Conservation (phyloP, 805 yeast species). For the Ogataea glucozyma region DNA sequence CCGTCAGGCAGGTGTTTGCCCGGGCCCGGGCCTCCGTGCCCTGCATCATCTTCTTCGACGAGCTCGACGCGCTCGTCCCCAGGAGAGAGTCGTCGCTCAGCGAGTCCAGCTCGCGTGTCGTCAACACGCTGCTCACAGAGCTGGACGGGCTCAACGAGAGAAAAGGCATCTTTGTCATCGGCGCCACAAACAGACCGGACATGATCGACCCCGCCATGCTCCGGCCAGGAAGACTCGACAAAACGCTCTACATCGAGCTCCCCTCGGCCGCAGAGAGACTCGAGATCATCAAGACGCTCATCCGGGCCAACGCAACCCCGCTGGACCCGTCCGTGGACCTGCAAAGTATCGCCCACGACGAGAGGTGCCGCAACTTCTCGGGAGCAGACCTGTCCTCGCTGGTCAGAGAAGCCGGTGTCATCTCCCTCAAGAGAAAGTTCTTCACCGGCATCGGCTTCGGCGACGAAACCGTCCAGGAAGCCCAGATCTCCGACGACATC, state of each 20-base stretch:
- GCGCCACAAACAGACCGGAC: slow-evolving; percentile 97
- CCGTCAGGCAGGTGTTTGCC: slow-evolving; percentile 89
- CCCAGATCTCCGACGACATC: slow-evolving; percentile 32
- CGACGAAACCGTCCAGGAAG: slow-evolving; percentile 41
- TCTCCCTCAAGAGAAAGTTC: slow-evolving; percentile 75
- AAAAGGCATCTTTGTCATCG: slow-evolving; percentile 89
- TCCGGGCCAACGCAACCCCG: slow-evolving; percentile 75
- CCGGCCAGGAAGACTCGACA: slow-evolving; percentile 94
- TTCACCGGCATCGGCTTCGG: slow-evolving; percentile 50
- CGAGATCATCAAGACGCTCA: slow-evolving; percentile 79
- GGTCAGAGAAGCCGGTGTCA: slow-evolving; percentile 91
- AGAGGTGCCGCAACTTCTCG: slow-evolving; percentile 82
- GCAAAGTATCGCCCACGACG: slow-evolving; percentile 63
- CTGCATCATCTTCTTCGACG: slow-evolving; percentile 92
- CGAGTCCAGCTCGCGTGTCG: slow-evolving; percentile 91
- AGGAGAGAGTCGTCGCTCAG: slow-evolving; percentile 85
- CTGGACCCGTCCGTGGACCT: slow-evolving; percentile 63
- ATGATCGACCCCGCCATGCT: slow-evolving; percentile 98
- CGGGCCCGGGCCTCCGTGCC: slow-evolving; percentile 96
- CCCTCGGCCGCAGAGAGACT: slow-evolving; percentile 77
- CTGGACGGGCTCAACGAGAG: slow-evolving; percentile 93
- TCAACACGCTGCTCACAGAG: slow-evolving; percentile 90
- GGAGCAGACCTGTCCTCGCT: slow-evolving; percentile 96
- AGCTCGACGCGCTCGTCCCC: slow-evolving; percentile 94
- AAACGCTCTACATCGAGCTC: slow-evolving; percentile 85